Conservation (phyloP, 2,329 filamentous ascomycete species). For the Aspergillus sp. region DNA sequence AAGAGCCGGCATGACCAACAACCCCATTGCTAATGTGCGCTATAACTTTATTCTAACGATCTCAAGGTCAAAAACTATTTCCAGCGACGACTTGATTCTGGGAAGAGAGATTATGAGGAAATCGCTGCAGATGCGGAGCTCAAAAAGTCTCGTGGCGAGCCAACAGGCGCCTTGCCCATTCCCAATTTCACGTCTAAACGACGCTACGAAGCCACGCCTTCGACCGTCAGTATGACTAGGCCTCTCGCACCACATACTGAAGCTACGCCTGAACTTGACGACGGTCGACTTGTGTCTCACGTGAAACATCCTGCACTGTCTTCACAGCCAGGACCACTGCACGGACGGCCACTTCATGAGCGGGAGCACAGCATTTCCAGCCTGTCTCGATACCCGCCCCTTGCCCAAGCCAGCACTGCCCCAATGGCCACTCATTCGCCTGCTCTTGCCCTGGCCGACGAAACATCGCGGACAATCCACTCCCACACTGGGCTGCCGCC, state of each 20-base stretch:
- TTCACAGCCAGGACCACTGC: constrained; percentile 37
- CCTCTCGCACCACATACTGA: constrained; percentile 50
- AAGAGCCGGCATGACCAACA: constrained; percentile 21
- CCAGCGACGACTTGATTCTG: constrained; percentile 48
- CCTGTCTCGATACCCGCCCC: constrained; percentile 40
- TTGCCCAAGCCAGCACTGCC: constrained; percentile 45
- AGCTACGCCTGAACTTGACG: constrained; percentile 36
- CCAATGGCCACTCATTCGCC: constrained; percentile 28
- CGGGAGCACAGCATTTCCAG: constrained; percentile 38
- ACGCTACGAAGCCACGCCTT: constrained; percentile 52
- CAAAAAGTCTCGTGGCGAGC: constrained; percentile 50
- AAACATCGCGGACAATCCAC: constrained; percentile 38
- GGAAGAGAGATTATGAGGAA: constrained; percentile 51
- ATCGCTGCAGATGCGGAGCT: constrained; percentile 48
- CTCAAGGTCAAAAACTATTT: constrained; percentile 56
- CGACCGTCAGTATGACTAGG: constrained; percentile 44
- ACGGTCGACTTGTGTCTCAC: constrained; percentile 35
- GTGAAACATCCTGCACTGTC: constrained; percentile 37
- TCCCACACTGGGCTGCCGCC: constrained; percentile 36
- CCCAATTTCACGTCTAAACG: constrained; percentile 52
- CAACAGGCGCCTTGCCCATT: constrained; percentile 48
- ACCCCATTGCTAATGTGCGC: neutral
- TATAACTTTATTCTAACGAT: constrained; percentile 6
- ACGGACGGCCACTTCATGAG: constrained; percentile 39
- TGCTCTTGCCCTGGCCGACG: constrained; percentile 36